Evolutionary conservation across 805 yeast genomes (phyloP).

Genomic region (Lipomyces sp.): DNA sequence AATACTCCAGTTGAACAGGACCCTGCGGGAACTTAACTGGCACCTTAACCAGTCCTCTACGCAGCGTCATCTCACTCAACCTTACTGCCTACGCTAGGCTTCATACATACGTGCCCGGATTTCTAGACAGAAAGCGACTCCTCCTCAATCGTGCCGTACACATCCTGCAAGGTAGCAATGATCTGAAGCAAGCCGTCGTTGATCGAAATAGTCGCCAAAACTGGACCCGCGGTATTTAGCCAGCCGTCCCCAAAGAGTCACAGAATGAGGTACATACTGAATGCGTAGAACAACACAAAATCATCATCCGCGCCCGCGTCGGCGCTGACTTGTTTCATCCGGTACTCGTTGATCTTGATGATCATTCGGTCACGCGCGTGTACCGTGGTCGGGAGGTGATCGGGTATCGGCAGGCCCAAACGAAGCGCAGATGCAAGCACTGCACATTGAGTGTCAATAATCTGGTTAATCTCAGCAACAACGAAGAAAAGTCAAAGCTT

Average conservation of each 20-base stretch:
- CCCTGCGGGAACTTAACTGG: too few species aligned
- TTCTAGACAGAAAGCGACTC: slow-evolving; percentile 53
- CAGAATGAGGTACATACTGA: slow-evolving; percentile 36
- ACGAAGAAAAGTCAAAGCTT: slow-evolving; percentile 12
- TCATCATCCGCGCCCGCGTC: slow-evolving; percentile 58
- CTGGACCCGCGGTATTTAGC: neutral
- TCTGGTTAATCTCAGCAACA: neutral
- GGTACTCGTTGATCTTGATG: slow-evolving; percentile 58
- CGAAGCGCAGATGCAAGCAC: slow-evolving; percentile 73
- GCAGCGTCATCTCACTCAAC: too few species aligned
- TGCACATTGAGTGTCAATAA: too few species aligned
- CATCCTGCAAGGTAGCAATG: slow-evolving; percentile 50
- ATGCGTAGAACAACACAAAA: slow-evolving; percentile 72
- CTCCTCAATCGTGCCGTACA: slow-evolving; percentile 65
- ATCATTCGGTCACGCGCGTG: slow-evolving; percentile 71
- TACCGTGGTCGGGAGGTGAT: slow-evolving; percentile 70
- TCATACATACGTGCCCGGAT: too few species aligned
- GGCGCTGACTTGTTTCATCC: slow-evolving; percentile 40
- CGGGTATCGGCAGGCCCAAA: slow-evolving; percentile 73
- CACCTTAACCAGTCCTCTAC: too few species aligned
- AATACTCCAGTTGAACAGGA: too few species aligned
- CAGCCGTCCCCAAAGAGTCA: too few species aligned
- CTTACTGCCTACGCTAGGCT: too few species aligned
- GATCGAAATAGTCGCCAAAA: slow-evolving; percentile 65
- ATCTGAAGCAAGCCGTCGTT: slow-evolving; percentile 62